Evolutionary conservation across 2,329 filamentous ascomycete genomes (phyloP), one percentile per base, ranked within the genome.

Genomic region (Trichoderma oligosporum): DNA sequence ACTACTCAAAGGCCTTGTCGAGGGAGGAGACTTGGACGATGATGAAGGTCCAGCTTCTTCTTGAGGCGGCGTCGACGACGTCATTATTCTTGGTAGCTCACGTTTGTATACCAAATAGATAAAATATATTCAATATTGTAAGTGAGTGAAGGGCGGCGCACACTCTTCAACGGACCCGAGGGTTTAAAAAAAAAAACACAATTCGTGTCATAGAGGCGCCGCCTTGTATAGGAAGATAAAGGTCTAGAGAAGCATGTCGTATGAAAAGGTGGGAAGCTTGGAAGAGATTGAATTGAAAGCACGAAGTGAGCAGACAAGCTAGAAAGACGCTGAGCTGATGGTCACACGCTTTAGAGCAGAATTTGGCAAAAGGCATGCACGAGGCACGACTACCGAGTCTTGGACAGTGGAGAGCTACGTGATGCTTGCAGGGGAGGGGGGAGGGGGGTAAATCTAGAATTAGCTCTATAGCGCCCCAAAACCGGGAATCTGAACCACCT

Each of bases 61-160:
- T 49, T 22, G 62, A 44, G 56, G 36, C 35, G 58, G 57, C 53
- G 60, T 41, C 29, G 62, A 57, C 35, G 62, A 56, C 36, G 45
- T 49, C 57, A 59, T 62, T 14, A 44, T 55, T 41, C 27, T n/a
- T 31, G 25, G 20, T 14, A 36, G 36, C 47, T 20, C 36, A 20
- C 1, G 5, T 45, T 27, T 45, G 25, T 44, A 12, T 24, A 12
- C n/a, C n/a, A n/a, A n/a, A n/a, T 25, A 3, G 25, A 44, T 29
- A 45, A 14, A 11, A 45, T 22, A 27, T 36, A 29, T 31, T 38
- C 18, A 45, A 46, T 22, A 16, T 20, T 36, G 39, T 33, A 45
- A 18, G 39, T 44, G 22, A 51, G 20, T 22, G 14, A 33, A 33
- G 16, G 44, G 27, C 27, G 27, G 44, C 44, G 44, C 25, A 46